Evolutionary conservation across 2,329 filamentous ascomycete genomes (phyloP), one percentile per base, ranked within the genome.

Genomic region (Ophidiomyces ophidiicola): DNA sequence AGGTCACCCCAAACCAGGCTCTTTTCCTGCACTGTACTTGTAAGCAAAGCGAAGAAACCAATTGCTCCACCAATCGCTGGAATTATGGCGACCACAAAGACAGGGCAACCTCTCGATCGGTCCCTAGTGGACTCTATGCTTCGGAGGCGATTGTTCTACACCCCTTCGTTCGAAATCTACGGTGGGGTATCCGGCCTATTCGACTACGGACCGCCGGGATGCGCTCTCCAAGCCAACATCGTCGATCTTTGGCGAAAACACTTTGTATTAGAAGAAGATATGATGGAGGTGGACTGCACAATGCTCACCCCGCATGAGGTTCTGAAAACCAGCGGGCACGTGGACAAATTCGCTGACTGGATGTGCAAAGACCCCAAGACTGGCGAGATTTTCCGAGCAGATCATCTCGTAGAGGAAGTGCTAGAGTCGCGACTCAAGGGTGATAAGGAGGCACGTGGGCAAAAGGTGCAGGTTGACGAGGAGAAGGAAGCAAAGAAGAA

Each of bases 281-380:
- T 94, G 85, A 76, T 93, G 50, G 85, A 93, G 67, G 78, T 94
- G 48, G 87, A 94, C 67, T 93, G 85, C 67, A 90, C 83, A 26
- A 90, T 88, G 65, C 65, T 98, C 56, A 98, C 90, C 28, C 90
- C 90, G 23, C 78, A 90, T 54, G 82, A 90, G 33, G 84, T 98
- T 25, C 75, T 98, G 56, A 93, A 96, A 73, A 94, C 88, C 39
- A 83, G 78, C 60, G 90, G 90, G 48, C 90, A 98, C 66, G 90
- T 96, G 49, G 88, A 94, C 63, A 93, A 93, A 64, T 96, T 96
- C 57, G 82, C 85, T 63, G 88, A 96, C 62, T 96, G 83, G 84
- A 94, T 96, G 87, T 94, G 84, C 78, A 94, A 93, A 65, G 90
- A 98, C 62, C 85, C 88, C 47, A 92, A 93, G 72, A 94, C 81